Base-by-base conservation (phyloP, 306 rosid species). In the Vigna hirtella region DNA sequence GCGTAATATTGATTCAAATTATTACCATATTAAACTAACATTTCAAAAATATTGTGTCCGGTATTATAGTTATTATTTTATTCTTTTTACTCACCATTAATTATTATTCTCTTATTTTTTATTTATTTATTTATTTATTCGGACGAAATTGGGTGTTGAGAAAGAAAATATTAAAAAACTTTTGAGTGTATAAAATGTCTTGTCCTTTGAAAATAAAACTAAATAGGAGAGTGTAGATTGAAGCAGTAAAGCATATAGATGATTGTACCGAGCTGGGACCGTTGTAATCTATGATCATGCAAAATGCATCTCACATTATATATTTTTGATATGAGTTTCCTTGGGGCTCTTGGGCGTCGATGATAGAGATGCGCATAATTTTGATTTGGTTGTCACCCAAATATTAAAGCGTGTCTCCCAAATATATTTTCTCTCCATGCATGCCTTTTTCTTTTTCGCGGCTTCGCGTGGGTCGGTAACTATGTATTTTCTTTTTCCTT, bases 301-400 rank as follows among this genome's bases (percentile, higher is more conserved):
- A 58, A 74, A 67, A 66, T 48, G 76, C 64, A 51, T 59, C 55
- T 76, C 52, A 22, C 73, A 20, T 34, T 62, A 62, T 74, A 17
- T 28, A 30, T 30, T 30, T 30, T 3, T 30, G 4, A 40, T 45
- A n/a, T 30, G 0, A 5, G 7, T 36, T 62, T 20, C 18, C 24
- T 1, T 22, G 5, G n/a, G 50, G 30, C 6, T 70, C 61, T 17
- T 79, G 12, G 16, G 9, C 20, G 6, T n/a, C 6, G 18, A 59
- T 45, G 70, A 74, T 24, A 36, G 4, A 36, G 77, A 68, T 56
- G 34, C 77, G 72, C 70, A 49, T 74, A 48, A 45, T 56, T 80
- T 73, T 73, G 63, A 64, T 64, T 47, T 26, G 71, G 70, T 74
- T 74, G 72, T 3, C 22, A 72, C 57, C 15, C 62, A 62, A 72